These are phyloP conservation scores for Scheffersomyces amazonensis DNA, from an alignment of 805 yeast genomes.

Conservation along the genomic window DNA sequence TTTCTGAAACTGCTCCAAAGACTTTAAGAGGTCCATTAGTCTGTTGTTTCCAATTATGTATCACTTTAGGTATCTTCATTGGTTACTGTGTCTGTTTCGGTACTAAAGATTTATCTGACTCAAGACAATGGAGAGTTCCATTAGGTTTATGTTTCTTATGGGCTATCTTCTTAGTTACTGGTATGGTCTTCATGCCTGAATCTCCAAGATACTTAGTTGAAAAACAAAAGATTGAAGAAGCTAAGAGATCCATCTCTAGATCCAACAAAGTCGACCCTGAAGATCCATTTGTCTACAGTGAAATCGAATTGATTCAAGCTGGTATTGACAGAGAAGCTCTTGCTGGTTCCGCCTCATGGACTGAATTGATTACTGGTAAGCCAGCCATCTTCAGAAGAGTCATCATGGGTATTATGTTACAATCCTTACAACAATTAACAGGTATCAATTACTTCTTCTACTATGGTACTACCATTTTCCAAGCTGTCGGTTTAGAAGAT, in stretches of 20 bases:
- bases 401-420: constrained; percentile 54
- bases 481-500: constrained; percentile 46
- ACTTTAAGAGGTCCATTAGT: constrained; percentile 70
- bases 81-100: constrained; percentile 69
- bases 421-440: constrained; percentile 55
- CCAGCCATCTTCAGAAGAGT: constrained; percentile 61
- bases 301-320: constrained; percentile 52
- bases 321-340: constrained; percentile 58
- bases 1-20: constrained; percentile 69
- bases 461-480: constrained; percentile 55
- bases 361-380: constrained; percentile 57
- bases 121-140: constrained; percentile 68
- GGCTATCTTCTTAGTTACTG: constrained; percentile 48
- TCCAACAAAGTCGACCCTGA: constrained; percentile 55
- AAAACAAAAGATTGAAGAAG: constrained; percentile 48
- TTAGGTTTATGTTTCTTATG: constrained; percentile 52
- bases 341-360: constrained; percentile 68
- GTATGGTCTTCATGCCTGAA: constrained; percentile 63
- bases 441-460: constrained; percentile 64
- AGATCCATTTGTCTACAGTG: constrained; percentile 51
- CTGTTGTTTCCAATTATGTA: constrained; percentile 65
- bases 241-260: constrained; percentile 50
- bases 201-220: constrained; percentile 63
- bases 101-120: constrained; percentile 45
- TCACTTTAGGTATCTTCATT: constrained; percentile 67